Evolutionary conservation across 164 flowering plant genomes (phyloP).

Genomic region (Piper betle): DNA sequence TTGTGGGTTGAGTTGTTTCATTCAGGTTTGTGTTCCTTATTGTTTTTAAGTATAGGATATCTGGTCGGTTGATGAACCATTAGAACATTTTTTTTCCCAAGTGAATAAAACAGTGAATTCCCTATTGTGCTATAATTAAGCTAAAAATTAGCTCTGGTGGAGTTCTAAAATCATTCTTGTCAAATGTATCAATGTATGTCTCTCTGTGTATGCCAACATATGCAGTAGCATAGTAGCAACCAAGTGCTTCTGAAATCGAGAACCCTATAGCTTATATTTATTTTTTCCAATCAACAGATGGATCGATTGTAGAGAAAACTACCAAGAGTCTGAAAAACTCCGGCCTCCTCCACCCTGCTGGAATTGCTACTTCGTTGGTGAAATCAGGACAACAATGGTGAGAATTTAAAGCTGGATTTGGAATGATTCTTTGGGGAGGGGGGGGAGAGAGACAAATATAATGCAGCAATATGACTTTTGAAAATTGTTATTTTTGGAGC

Average conservation of each 20-base stretch:
- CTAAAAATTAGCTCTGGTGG: neutral
- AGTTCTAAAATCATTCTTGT: too few species aligned
- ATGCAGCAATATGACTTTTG: neutral
- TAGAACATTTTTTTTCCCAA: neutral
- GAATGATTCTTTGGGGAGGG: neutral
- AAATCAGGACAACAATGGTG: conserved; percentile 90
- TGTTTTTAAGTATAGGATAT: too few species aligned
- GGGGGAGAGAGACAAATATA: too few species aligned
- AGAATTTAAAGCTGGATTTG: conserved; percentile 2
- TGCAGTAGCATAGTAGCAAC: neutral
- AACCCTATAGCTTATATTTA: neutral
- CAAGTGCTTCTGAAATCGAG: neutral
- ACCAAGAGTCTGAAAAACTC: conserved; percentile 39
- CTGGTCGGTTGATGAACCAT: neutral
- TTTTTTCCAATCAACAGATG: conserved; percentile 25
- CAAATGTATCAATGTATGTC: neutral
- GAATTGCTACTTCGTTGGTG: conserved; percentile 70
- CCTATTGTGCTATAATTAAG: neutral
- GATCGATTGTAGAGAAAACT: conserved; percentile 33
- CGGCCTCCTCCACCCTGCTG: conserved; percentile 54
- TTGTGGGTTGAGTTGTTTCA: conserved; percentile 55
- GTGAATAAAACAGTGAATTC: neutral
- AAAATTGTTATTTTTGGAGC: conserved; percentile 3
- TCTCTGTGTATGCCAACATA: too few species aligned
- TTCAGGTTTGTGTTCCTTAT: conserved; percentile 45